Evolutionary conservation across 441 rosid species (phyloP).

Genomic region (Adansonia grandidieri): DNA sequence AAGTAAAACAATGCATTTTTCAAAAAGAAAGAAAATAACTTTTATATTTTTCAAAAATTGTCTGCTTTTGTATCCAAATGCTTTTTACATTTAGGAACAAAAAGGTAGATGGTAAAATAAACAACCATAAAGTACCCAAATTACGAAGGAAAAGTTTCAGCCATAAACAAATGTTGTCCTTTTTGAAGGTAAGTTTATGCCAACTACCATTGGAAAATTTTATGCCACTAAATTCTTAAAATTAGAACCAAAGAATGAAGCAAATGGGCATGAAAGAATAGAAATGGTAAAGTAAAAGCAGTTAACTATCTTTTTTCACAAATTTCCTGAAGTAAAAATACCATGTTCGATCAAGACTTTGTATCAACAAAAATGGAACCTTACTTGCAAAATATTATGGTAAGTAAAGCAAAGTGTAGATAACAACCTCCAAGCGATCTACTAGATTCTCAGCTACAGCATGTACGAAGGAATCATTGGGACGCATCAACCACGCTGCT

Average conservation of each 20-base stretch:
- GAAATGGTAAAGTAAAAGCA: not conserved
- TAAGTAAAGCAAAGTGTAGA: not conserved
- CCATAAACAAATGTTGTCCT: not conserved
- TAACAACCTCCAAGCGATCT: constrained; percentile 87
- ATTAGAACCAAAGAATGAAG: not conserved
- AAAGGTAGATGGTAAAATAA: not conserved
- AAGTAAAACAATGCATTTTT: not conserved
- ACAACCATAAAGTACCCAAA: constrained; percentile 3
- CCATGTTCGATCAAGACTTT: not conserved
- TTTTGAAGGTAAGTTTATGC: not conserved
- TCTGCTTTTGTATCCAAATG: not conserved
- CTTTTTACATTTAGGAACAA: not conserved
- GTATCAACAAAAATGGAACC: not conserved
- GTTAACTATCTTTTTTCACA: not conserved
- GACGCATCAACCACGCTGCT: constrained; percentile 86
- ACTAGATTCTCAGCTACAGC: constrained; percentile 90
- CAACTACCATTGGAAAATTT: constrained; percentile 12
- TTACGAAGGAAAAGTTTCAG: constrained; percentile 15
- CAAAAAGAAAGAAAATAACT: not conserved
- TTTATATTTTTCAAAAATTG: not conserved
- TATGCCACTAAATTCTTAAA: not conserved
- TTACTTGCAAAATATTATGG: not conserved
- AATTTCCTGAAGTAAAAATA: not conserved
- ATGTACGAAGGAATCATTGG: constrained; percentile 69
- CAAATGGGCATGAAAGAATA: not conserved